A percentile compares a stretch with the other conserved stretches of the same genome.
Evolutionary conservation across 2,329 filamentous ascomycete genomes (phyloP).

Genomic region (Chrysoporthe austroafricana): DNA sequence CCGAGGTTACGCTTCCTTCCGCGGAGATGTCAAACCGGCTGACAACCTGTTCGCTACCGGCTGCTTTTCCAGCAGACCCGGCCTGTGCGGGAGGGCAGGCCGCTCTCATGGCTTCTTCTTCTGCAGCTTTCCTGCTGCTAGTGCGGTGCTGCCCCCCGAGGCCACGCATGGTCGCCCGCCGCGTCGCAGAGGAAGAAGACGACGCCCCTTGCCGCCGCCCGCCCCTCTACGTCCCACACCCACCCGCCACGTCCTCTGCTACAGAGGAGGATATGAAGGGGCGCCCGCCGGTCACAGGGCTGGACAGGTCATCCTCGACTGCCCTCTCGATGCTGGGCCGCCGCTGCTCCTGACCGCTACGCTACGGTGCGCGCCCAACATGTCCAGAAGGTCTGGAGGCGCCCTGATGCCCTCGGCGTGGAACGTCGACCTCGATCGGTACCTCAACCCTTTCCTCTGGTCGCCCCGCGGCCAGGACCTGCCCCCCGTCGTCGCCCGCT

Average conservation of each 20-base stretch:
- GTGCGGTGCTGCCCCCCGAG: no score
- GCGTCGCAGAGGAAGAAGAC: no score
- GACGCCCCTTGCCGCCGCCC: no score
- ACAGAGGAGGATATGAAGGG: no score
- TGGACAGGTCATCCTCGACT: neutral
- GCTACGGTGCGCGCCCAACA: neutral
- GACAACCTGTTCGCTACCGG: neutral
- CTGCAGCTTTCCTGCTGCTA: no score
- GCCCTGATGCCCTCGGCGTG: constrained; percentile 34
- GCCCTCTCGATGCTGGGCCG: neutral
- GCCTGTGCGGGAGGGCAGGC: no score
- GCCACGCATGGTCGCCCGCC: no score
- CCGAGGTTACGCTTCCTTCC: neutral
- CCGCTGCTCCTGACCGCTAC: neutral
- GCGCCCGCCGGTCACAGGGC: no score
- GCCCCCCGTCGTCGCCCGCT: constrained; percentile 68
- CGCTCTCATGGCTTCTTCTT: no score
- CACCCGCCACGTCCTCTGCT: no score
- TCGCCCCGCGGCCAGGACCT: constrained; percentile 65
- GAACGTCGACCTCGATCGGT: constrained; percentile 77
- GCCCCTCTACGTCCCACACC: no score
- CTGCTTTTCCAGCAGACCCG: no score
- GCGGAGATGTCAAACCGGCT: constrained; percentile 7
- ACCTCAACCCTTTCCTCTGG: constrained; percentile 72
- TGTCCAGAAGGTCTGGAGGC: neutral